These are phyloP conservation scores for Camellia granthamiana DNA, from an alignment of 148 eudicot species.

Conservation along the genomic window DNA sequence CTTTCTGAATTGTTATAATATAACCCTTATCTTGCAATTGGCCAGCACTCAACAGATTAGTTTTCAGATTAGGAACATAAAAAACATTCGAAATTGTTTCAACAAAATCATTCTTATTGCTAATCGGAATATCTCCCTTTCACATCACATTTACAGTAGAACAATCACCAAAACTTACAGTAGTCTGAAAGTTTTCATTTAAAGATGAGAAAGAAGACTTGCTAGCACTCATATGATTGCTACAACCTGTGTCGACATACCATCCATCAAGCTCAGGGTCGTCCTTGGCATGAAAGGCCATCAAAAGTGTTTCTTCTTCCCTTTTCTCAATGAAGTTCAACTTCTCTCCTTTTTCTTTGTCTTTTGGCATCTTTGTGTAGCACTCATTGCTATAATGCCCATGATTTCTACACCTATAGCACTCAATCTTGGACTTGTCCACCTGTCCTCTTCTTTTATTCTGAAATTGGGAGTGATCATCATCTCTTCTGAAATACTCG, in stretches of 20 bases:
- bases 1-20: background rate
- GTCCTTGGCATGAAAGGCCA: background rate
- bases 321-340: background rate
- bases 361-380: background rate
- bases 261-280: background rate
- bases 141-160: background rate
- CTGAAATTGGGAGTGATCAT: background rate
- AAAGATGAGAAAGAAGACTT: background rate
- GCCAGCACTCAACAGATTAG: background rate
- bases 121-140: background rate
- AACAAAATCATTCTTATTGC: conserved; percentile 4
- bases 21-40: conserved; percentile 1
- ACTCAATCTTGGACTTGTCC: background rate
- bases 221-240: background rate
- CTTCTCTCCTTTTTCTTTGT: background rate
- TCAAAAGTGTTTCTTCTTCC: background rate
- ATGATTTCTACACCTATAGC: background rate
- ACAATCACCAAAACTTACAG: conserved; percentile 1
- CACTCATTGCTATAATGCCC: background rate
- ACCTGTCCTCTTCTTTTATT: background rate
- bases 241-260: background rate
- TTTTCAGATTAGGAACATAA: background rate
- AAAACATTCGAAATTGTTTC: conserved; percentile 4
- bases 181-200: background rate
- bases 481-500: too few relatives aligned